Evolutionary conservation across 192 early-diverging fungal genomes (phyloP), one percentile per base, ranked within the genome.

Genomic region (Backusella morwellensis): DNA sequence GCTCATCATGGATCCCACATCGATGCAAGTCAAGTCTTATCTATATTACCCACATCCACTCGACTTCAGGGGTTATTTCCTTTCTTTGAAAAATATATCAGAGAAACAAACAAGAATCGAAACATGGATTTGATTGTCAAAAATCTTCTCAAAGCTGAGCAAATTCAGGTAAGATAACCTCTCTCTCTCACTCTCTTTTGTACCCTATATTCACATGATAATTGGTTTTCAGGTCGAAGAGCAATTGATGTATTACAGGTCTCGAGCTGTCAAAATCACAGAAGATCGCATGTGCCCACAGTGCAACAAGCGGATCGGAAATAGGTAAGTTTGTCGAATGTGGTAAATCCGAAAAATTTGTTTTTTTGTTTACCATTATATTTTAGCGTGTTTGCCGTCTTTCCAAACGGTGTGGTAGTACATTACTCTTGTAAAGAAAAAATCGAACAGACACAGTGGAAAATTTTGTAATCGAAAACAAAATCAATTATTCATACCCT

Each of bases 271-370:
- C 26, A 86, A 86, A 67, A 91, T 94, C 35, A 88, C 89, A 9
- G 94, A 95, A 19, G 94, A 95, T 68, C 84, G 87, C 17, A 91
- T 93, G 90, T 95, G 94, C 76, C 88, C 91, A 42, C 87, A 90
- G 80, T 92, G 87, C 68, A 87, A 88, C 68, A 88, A 87, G 67
- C 84, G 89, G 38, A 90, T 90, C 47, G 89, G 87, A 19, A 87
- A 88, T 72, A 90, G 86, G 89, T 88, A 78, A 77, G 63, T 14
- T 14, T 44, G 19, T 66, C 35, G 8, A 78, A 35, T 35, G 44
- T 67, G 2, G 23, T 56, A 29, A 77, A 40, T 5, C 34, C 34
- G 34, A 63, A 36, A 63, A 23, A 66, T 59, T 59, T 59, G 23
- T 29, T 2, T 32, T 32, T 63, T 63, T 63, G 23, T 63, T 63